Conservation (phyloP, 106 monocot species). For the Agapanthus africanus region DNA sequence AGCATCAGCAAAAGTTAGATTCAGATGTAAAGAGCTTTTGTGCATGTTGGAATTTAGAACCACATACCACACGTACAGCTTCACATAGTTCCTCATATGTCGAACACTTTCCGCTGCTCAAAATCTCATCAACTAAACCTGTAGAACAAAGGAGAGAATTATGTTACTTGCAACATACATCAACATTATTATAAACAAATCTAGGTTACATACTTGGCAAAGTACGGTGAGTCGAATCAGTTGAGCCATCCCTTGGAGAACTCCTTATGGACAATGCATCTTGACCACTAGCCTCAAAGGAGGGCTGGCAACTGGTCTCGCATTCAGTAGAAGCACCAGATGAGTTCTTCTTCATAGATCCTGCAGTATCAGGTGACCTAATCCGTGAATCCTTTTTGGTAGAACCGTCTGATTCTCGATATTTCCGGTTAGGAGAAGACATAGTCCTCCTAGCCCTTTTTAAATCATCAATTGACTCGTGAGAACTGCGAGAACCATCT, state of each 20-base stretch:
- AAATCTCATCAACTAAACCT: slow-evolving; percentile 86
- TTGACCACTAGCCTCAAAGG: too few relatives aligned
- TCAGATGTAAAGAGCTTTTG: not conserved
- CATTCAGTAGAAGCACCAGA: slow-evolving; percentile 21
- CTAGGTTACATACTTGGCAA: slow-evolving; percentile 79
- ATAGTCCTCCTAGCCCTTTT: slow-evolving; percentile 30
- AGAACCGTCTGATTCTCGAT: slow-evolving; percentile 37
- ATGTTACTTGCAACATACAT: too few relatives aligned
- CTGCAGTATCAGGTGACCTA: slow-evolving; percentile 23
- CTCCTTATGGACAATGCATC: slow-evolving; percentile 15
- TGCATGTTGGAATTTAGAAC: not conserved
- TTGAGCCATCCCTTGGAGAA: slow-evolving; percentile 29
- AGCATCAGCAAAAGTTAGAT: not conserved
- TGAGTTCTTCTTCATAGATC: slow-evolving; percentile 27
- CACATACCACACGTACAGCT: slow-evolving; percentile 61
- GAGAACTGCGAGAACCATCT: slow-evolving; percentile 38
- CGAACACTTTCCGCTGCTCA: slow-evolving; percentile 38
- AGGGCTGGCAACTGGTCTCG: slow-evolving; percentile 13
- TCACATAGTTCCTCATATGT: slow-evolving; percentile 74
- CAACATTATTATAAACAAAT: too few relatives aligned
- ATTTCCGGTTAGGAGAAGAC: slow-evolving; percentile 29
- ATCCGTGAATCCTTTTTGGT: slow-evolving; percentile 31
- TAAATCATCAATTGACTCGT: slow-evolving; percentile 31
- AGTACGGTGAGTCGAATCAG: slow-evolving; percentile 46
- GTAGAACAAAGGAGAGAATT: slow-evolving; percentile 13